Conservation (phyloP, 176 grass and related monocot species). For the Aegilops umbellulata region DNA sequence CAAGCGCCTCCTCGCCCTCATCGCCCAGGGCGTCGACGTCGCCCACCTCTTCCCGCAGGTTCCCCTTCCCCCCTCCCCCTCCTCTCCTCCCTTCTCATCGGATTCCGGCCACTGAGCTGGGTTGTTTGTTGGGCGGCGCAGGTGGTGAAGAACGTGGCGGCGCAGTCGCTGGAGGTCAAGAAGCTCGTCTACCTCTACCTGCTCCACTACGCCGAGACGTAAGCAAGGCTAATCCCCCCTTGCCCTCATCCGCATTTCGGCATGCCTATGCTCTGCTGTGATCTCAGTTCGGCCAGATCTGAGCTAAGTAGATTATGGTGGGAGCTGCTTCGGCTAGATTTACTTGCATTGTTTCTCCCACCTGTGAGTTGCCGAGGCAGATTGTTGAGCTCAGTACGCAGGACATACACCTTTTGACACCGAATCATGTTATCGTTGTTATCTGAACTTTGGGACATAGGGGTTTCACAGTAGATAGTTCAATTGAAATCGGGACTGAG, state of each 20-base stretch:
- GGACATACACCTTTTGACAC: not conserved
- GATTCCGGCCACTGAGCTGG: too few relatives aligned
- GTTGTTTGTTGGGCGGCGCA: not conserved
- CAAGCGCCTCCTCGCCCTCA: too few relatives aligned
- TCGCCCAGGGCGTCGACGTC: too few relatives aligned
- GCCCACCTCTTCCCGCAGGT: too few relatives aligned
- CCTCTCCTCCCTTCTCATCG: not conserved
- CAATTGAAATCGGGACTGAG: not conserved
- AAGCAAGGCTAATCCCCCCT: not conserved
- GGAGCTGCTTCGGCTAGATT: not conserved
- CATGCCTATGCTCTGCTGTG: not conserved
- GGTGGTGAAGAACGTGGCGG: slow-evolving; percentile 95
- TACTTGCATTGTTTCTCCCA: not conserved
- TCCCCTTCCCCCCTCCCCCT: too few relatives aligned
- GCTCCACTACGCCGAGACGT: slow-evolving; percentile 97
- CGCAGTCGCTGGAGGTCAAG: slow-evolving; percentile 87
- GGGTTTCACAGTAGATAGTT: not conserved
- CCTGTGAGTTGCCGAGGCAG: not conserved
- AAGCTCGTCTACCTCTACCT: slow-evolving; percentile 97
- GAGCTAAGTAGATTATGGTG: not conserved
- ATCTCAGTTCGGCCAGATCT: not conserved
- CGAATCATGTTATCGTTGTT: not conserved
- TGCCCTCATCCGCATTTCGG: not conserved
- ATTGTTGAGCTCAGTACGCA: not conserved
- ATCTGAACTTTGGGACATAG: not conserved